Conservation (phyloP, 805 yeast genomes). For the Lipomyces mesembrius region DNA sequence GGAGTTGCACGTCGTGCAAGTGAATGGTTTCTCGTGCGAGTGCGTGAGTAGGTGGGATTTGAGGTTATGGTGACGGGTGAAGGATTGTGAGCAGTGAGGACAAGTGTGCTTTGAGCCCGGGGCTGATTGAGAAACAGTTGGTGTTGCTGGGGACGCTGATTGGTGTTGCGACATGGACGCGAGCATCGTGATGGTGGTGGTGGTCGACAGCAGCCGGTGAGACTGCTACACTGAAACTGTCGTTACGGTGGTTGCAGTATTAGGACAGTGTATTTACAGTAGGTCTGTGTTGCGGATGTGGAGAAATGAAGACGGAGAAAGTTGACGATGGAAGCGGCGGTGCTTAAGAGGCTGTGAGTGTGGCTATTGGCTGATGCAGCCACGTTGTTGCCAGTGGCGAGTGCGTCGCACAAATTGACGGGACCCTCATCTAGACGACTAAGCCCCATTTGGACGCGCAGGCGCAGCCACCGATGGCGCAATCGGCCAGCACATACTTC, state of each 20-base stretch:
- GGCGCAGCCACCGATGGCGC: slow-evolving; percentile 17
- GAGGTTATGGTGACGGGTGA: slow-evolving; percentile 74
- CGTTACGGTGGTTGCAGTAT: too few species aligned
- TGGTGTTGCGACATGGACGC: slow-evolving; percentile 19
- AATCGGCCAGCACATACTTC: not conserved
- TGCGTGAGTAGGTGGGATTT: slow-evolving; percentile 74
- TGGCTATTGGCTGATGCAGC: slow-evolving; percentile 9
- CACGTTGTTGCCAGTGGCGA: slow-evolving; percentile 6
- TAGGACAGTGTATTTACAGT: too few species aligned
- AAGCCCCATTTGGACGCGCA: not conserved
- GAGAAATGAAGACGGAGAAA: not conserved
- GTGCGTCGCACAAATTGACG: not conserved
- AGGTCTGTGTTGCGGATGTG: not conserved
- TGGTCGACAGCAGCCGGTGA: not conserved
- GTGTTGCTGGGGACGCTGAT: slow-evolving; percentile 17
- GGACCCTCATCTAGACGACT: not conserved
- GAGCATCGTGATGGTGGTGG: slow-evolving; percentile 11
- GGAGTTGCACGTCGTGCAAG: slow-evolving; percentile 63
- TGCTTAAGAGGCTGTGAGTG: slow-evolving; percentile 11
- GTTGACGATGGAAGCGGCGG: slow-evolving; percentile 15
- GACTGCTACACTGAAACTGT: not conserved
- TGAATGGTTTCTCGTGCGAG: slow-evolving; percentile 64
- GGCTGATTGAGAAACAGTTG: not conserved
- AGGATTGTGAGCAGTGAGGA: slow-evolving; percentile 63
- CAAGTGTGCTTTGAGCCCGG: slow-evolving; percentile 47